Evolutionary conservation across 805 yeast species (phyloP).

Genomic region (Starmerella etchellsii): DNA sequence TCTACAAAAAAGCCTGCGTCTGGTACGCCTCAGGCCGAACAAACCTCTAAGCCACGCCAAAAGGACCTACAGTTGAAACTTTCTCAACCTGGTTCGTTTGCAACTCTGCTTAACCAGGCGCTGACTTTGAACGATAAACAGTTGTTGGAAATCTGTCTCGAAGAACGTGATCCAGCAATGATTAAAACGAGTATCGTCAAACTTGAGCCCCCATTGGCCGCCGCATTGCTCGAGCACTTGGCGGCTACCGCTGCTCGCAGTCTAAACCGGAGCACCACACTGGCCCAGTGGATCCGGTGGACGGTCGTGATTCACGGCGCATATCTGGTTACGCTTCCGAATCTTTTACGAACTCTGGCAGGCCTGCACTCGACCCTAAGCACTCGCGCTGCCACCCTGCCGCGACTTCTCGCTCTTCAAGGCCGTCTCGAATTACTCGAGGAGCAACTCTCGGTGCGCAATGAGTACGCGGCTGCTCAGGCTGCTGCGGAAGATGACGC

Average conservation of each 20-base stretch:
- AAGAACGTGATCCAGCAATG: conserved; percentile 38
- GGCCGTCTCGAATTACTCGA: conserved; percentile 71
- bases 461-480: conserved; percentile 31
- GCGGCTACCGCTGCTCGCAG: conserved; percentile 40
- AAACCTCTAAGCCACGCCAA: conserved; percentile 4
- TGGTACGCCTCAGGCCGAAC: neutral
- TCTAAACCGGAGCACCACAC: conserved; percentile 40
- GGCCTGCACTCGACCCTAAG: conserved; percentile 45
- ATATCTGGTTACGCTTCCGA: conserved; percentile 39
- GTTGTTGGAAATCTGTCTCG: conserved; percentile 69
- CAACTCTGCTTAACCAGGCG: conserved; percentile 80
- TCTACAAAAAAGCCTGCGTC: neutral
- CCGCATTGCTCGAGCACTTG: conserved; percentile 35
- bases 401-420: conserved; percentile 62
- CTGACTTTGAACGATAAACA: conserved; percentile 75
- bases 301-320: conserved; percentile 58
- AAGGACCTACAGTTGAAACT: conserved; percentile 31
- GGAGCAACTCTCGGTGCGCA: conserved; percentile 62
- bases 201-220: conserved; percentile 35
- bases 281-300: conserved; percentile 69
- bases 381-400: conserved; percentile 44
- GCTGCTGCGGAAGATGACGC: conserved; percentile 28
- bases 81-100: conserved; percentile 58
- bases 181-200: conserved; percentile 44
- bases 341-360: conserved; percentile 43